Base-by-base conservation (phyloP, 768 basidiomycete species). In the Xanthoconium stramineum region DNA sequence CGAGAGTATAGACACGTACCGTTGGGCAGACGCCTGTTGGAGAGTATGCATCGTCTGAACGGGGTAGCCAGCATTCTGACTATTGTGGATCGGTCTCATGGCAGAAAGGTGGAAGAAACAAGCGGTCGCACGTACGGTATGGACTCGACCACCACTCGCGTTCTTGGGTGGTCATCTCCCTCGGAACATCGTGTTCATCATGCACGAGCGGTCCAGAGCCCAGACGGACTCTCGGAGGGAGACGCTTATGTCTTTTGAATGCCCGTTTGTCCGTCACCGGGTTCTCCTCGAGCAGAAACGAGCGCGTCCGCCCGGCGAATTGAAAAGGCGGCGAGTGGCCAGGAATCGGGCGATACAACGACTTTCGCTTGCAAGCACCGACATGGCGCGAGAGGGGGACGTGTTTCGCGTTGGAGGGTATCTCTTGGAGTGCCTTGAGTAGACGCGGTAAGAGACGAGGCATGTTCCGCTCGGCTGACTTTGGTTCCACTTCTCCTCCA, bases 61-160 rank as follows among this genome's bases (percentile, higher is more conserved):
- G 88, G 88, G 29, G 80, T 80, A 6, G 82, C 74, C 6, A 91
- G 66, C 85, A 92, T 90, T 50, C 89, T 80, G 12, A 91, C 88
- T 89, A 61, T 30, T 14, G 37, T 45, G 50, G 50, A 49, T 45
- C 3, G 4, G 40, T 40, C 53, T 38, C 3, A 29, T 44, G 36
- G 44, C 43, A 20, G 43, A 37, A 3, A 39, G 37, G 17, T 28
- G 7, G 12, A 40, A 6, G 15, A 39, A 55, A 42, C 15, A 33
- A 37, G 42, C 6, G 19, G 38, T 32, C 8, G 29, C 13, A 74
- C 73, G 58, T 72, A 91, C 89, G 76, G 70, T 91, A 93, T 52
- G 90, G 89, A 66, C 82, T 89, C 12, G 87, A 79, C 82, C 82
- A 86, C 82, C 85, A 89, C 29, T 69, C 68, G 60, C 80, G 74